phyloP scores from a whole-genome alignment of 2,329 filamentous ascomycete genomes.

The Talaromyces sp. region DNA sequence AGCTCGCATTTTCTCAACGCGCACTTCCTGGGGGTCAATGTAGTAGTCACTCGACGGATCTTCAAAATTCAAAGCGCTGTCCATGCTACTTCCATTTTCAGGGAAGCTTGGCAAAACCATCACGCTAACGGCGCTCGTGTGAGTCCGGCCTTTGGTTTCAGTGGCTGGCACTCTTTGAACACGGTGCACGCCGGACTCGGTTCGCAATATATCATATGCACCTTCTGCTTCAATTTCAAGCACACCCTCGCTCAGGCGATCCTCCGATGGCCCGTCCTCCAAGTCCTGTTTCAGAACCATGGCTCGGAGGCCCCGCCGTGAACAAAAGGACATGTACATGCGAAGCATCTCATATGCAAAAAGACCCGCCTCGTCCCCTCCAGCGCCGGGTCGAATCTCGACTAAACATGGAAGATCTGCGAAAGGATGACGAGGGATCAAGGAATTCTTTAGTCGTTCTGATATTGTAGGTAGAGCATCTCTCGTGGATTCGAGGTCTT shows the following conservation, averaged over 20 bases:
- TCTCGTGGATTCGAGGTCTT: conserved; percentile 71
- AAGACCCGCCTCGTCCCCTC: conserved; percentile 85
- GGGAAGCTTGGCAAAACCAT: conserved; percentile 88
- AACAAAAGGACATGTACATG: conserved; percentile 86
- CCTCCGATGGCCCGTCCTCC: conserved; percentile 66
- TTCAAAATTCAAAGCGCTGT: conserved; percentile 65
- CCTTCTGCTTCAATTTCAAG: conserved; percentile 77
- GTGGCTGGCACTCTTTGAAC: conserved; percentile 93
- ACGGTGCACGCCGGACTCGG: conserved; percentile 91
- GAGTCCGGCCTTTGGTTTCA: conserved; percentile 85
- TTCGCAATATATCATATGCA: conserved; percentile 78
- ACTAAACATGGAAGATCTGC: conserved; percentile 85
- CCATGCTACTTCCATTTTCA: conserved; percentile 51
- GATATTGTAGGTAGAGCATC: conserved; percentile 65
- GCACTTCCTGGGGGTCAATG: conserved; percentile 80
- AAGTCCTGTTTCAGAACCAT: conserved; percentile 79
- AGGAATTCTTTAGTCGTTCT: conserved; percentile 69
- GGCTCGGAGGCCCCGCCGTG: conserved; percentile 65
- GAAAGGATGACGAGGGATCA: conserved; percentile 89
- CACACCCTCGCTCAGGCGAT: conserved; percentile 81
- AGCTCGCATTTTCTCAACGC: conserved; percentile 85
- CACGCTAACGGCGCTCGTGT: conserved; percentile 89
- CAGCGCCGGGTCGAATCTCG: conserved; percentile 89
- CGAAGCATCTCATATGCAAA: conserved; percentile 85
- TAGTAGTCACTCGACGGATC: conserved; percentile 92